Base-by-base conservation (phyloP, 306 rosid species). In the Rosa rugosa region DNA sequence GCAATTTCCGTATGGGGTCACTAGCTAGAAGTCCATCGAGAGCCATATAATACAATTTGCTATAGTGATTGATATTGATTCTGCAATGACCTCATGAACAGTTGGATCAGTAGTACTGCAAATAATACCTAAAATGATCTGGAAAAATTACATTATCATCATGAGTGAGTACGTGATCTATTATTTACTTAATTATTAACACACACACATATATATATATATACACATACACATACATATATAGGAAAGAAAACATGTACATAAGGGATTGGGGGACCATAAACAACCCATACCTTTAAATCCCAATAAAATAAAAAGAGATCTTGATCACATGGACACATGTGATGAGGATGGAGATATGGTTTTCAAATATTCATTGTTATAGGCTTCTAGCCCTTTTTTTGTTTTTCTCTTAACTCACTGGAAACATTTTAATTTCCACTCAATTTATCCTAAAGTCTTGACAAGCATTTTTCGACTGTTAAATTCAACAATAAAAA, bases 271-370 rank as follows among this genome's bases (percentile, higher is more conserved):
- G 85, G 89, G 97, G 96, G 97, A 94, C 91, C 98, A 91, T 86
- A 81, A 89, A 89, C 90, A 89, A 89, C 98, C 98, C 98, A 92
- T 92, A 82, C 97, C 96, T 87, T 92, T 84, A 83, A 94, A 73
- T 87, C 87, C 82, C 88, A 80, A 84, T 70, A 87, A 81, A 89
- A 88, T 84, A 79, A 80, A 83, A 89, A 79, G 88, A 86, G 87
- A 86, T 89, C 86, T 81, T 82, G 75, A 45, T 89, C 98, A 91
- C 98, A 89, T 91, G 97, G 90, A 71, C 22, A 82, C 98, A 91
- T 94, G 98, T 94, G 97, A 89, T 76, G 87, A 85, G 87, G 84
- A 82, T 80, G 91, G 91, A 86, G 31, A 75, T 60, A 70, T 75
- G 77, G 50, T 62, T 75, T 82, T 72, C 56, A 67, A 75, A 81